A percentile compares a stretch with the other conserved stretches of the same genome.
Evolutionary conservation across 805 yeast genomes (phyloP).

Genomic region (Candida odintsovae): DNA sequence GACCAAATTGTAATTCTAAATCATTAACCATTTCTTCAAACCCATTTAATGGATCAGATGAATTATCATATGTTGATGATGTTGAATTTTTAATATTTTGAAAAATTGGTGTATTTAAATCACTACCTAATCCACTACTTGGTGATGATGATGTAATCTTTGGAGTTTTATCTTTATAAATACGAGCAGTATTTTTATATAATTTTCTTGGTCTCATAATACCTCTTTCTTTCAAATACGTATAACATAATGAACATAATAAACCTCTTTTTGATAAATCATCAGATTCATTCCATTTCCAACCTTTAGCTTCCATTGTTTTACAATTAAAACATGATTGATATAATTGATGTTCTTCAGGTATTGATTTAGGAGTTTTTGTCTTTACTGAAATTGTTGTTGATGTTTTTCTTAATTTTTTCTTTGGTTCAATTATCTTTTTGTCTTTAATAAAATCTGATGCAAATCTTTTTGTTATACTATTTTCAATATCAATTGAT

Average conservation of each 20-base stretch:
- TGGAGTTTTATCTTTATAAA: slow-evolving; percentile 1
- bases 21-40: slow-evolving; percentile 28
- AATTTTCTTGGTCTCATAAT: slow-evolving; percentile 22
- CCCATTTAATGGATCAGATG: slow-evolving; percentile 32
- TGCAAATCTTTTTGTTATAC: slow-evolving; percentile 22
- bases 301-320: slow-evolving; percentile 19
- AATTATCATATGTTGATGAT: slow-evolving; percentile 12
- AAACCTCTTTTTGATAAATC: slow-evolving; percentile 20
- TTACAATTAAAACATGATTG: slow-evolving; percentile 23
- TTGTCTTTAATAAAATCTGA: slow-evolving; percentile 18
- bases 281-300: slow-evolving; percentile 24
- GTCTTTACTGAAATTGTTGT: slow-evolving; percentile 1
- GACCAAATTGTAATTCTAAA: slow-evolving; percentile 25
- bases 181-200: slow-evolving; percentile 9
- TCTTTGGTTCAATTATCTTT: slow-evolving; percentile 2
- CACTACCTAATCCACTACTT: slow-evolving; percentile 14
- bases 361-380: slow-evolving; percentile 1
- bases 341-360: slow-evolving; percentile 13
- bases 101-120: slow-evolving; percentile 13
- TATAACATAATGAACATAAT: slow-evolving; percentile 21
- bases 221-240: slow-evolving; percentile 19
- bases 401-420: slow-evolving; percentile 3
- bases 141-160: slow-evolving; percentile 15
- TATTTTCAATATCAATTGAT: slow-evolving; percentile 1
- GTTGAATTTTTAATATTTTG: slow-evolving; percentile 1